These are phyloP conservation scores for Akanthomyces muscarius DNA, from an alignment of 2,329 filamentous ascomycete species.

Conservation along the genomic window DNA sequence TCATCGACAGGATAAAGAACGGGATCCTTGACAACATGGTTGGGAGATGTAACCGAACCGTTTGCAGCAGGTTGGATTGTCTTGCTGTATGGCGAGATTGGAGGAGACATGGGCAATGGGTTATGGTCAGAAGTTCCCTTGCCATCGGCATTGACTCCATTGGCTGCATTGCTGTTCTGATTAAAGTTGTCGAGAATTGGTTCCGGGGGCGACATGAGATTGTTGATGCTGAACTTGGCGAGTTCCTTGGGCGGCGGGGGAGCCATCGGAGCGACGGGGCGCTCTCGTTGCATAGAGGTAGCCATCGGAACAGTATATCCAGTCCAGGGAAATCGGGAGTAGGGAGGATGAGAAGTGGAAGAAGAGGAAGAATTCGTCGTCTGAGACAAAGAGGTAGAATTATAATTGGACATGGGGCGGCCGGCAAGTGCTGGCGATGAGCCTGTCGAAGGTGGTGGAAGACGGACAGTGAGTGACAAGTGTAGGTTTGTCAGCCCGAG, in stretches of 20 bases:
- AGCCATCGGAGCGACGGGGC: constrained; percentile 23
- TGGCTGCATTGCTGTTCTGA: constrained; percentile 20
- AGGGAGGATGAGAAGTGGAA: constrained; percentile 17
- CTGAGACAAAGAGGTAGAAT: constrained; percentile 14
- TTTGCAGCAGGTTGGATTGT: constrained; percentile 31
- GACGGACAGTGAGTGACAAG: neutral
- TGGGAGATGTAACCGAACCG: constrained; percentile 27
- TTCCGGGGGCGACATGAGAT: constrained; percentile 60
- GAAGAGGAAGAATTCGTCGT: constrained; percentile 10
- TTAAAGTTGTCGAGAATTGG: constrained; percentile 51
- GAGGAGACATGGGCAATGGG: constrained; percentile 50
- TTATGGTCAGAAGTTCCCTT: constrained; percentile 29
- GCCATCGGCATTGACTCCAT: constrained; percentile 24
- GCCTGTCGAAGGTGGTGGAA: constrained; percentile 17
- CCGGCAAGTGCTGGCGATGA: constrained; percentile 2
- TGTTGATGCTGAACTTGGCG: constrained; percentile 49
- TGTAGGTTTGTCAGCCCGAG: constrained; percentile 17
- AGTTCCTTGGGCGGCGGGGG: constrained; percentile 26
- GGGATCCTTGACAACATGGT: constrained; percentile 44
- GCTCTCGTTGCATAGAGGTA: constrained; percentile 24
- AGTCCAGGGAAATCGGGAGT: neutral
- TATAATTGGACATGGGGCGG: neutral
- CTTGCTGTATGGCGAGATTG: constrained; percentile 49
- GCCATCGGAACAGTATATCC: constrained; percentile 13
- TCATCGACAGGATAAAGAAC: constrained; percentile 55